Evolutionary conservation across 371 early-diverging fungal species (phyloP), one percentile per base, ranked within the genome.

Genomic region (Zopfochytrium polystomum): DNA sequence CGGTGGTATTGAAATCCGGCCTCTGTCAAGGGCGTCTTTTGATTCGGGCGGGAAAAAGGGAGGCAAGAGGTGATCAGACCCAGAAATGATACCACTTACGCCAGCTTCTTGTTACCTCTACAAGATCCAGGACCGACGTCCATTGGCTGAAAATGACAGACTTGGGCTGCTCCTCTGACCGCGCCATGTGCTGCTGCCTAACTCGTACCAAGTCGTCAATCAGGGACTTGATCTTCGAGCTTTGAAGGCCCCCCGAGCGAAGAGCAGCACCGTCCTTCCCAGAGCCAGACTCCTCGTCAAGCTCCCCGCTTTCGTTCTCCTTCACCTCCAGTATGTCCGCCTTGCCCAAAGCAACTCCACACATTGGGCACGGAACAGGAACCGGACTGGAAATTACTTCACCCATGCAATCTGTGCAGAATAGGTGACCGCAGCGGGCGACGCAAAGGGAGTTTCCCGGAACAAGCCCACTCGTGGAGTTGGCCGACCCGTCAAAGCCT

Each of bases 141-240:
- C 89, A 93, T 60, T 92, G 94, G 6, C 90, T 90, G 70, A 92
- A 94, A 1, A 94, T 84, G 23, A 94, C 87, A 6, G 82, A 65
- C 60, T 83, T 85, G 25, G 58, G 44, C 1, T 51, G 60, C 4
- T 49, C 50, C 13, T 55, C 60, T 4, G 43, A 43, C 29, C 38
- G 13, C 20, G 51, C 26, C n/a, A 43, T 26, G 27, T 26, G 45
- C 35, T 67, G 51, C n/a, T 30, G 27, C 9, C 67, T 44, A 1
- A 67, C 68, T 0, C 29, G 27, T 4, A 57, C 35, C 25, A 76
- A 56, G 60, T 73, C 68, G 13, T 55, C 52, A 42, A 88, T 58
- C 38, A 88, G 62, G 0, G 86, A 86, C 23, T 76, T 73, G 33
- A 89, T 75, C 58, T 89, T 90, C 25, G 88, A 82, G 13, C 69